Percentiles rank a stretch among this genome's conserved stretches.
phyloP scores from a whole-genome alignment of 139 green algal species.

The Picochlorum sp. region DNA sequence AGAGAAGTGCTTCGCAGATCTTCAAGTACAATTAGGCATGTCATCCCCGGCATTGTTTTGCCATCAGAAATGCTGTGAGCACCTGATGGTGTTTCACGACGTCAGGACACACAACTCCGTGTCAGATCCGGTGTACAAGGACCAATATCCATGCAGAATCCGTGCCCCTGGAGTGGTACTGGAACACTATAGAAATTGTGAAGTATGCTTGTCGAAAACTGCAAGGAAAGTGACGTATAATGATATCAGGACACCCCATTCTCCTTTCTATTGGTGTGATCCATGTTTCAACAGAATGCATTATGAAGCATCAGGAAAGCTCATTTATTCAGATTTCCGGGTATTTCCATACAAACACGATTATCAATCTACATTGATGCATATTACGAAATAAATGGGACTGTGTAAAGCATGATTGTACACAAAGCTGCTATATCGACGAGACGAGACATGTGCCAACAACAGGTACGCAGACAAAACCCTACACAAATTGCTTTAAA shows the following conservation, averaged over 20 bases:
- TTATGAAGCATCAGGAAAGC: conserved; percentile 22
- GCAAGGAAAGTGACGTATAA: conserved; percentile 46
- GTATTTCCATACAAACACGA: conserved; percentile 36
- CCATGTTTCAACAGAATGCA: conserved; percentile 48
- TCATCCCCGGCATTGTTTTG: conserved; percentile 43
- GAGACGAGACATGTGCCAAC: neutral
- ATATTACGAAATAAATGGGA: conserved; percentile 2
- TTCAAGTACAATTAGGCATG: conserved; percentile 33
- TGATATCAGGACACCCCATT: conserved; percentile 37
- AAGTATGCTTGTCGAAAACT: conserved; percentile 30
- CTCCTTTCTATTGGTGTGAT: conserved; percentile 51
- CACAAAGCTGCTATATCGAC: too few species aligned
- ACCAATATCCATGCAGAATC: conserved; percentile 30
- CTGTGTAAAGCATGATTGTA: too few species aligned
- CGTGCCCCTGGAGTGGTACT: neutral
- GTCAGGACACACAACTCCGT: conserved; percentile 34
- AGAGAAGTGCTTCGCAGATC: conserved; percentile 16
- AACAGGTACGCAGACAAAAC: too few species aligned
- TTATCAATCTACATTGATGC: conserved; percentile 10
- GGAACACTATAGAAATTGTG: conserved; percentile 28
- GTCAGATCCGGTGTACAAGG: conserved; percentile 23
- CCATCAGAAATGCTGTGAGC: conserved; percentile 62
- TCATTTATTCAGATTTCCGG: conserved; percentile 20
- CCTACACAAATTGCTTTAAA: too few species aligned
- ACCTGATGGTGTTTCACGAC: conserved; percentile 46